phyloP scores from a whole-genome alignment of 2,329 filamentous ascomycete genomes.

The Nemania diffusa region DNA sequence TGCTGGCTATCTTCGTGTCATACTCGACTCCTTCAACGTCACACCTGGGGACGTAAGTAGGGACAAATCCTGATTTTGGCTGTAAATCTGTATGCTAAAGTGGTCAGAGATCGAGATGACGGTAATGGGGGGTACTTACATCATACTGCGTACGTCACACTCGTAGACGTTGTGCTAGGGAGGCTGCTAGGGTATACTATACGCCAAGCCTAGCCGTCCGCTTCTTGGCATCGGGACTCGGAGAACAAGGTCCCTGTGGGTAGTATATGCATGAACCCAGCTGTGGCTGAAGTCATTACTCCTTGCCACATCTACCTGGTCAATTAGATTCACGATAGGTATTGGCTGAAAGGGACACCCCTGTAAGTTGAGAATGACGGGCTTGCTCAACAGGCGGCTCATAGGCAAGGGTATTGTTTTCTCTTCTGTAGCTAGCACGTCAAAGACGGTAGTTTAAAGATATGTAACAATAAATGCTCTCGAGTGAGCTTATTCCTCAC shows the following conservation, averaged over 20 bases:
- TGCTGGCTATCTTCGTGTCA: slow-evolving; percentile 18
- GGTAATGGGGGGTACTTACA: slow-evolving; percentile 27
- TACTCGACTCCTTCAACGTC: slow-evolving; percentile 35
- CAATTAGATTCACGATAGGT: too few relatives aligned
- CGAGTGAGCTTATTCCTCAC: too few relatives aligned
- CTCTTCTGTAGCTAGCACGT: too few relatives aligned
- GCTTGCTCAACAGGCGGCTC: too few relatives aligned
- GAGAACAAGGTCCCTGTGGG: slow-evolving; percentile 10
- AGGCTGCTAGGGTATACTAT: neutral
- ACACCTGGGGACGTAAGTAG: slow-evolving; percentile 19
- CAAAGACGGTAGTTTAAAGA: too few relatives aligned
- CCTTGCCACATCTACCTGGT: neutral
- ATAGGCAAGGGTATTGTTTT: too few relatives aligned
- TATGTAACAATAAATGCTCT: too few relatives aligned
- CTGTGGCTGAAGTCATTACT: neutral
- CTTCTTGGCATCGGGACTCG: slow-evolving; percentile 16
- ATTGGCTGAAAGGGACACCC: too few relatives aligned
- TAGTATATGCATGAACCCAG: neutral
- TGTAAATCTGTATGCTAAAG: slow-evolving; percentile 21
- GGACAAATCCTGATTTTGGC: slow-evolving; percentile 37
- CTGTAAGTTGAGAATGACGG: too few relatives aligned
- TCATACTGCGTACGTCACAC: slow-evolving; percentile 37
- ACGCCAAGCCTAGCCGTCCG: neutral
- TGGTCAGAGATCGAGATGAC: slow-evolving; percentile 36
- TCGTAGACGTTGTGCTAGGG: slow-evolving; percentile 1